Evolutionary conservation across 2,329 filamentous ascomycete genomes (phyloP).

Genomic region (Trichoderma simmonsii): DNA sequence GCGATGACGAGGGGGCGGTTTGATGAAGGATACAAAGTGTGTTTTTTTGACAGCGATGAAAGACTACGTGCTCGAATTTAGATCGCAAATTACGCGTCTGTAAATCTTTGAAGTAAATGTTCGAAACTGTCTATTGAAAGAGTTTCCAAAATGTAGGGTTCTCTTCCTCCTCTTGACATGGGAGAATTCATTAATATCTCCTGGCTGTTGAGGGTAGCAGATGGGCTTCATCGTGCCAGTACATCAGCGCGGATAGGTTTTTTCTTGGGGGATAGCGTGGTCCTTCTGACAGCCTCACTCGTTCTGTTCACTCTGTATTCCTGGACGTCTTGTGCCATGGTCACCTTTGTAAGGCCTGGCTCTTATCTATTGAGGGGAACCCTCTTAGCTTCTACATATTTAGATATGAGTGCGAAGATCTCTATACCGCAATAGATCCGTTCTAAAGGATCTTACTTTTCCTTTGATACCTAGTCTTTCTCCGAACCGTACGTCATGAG

Average conservation of each 20-base stretch:
- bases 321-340: not conserved
- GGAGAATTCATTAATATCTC: too few species aligned
- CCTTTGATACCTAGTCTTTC: not conserved
- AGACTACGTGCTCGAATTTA: not conserved
- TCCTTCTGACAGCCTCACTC: too few species aligned
- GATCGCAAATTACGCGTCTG: not conserved
- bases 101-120: not conserved
- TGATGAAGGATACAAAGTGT: not conserved
- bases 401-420: not conserved
- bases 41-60: not conserved
- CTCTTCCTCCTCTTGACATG: not conserved
- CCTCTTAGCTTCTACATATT: not conserved
- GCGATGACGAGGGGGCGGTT: conserved; percentile 33
- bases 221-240: too few species aligned
- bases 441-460: not conserved
- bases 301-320: too few species aligned
- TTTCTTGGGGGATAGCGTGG: too few species aligned
- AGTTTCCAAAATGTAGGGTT: not conserved
- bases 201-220: too few species aligned
- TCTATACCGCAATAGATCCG: not conserved
- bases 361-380: not conserved
- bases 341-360: not conserved
- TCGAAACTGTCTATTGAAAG: not conserved
- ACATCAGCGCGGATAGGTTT: too few species aligned
- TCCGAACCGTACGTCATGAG: not conserved